Conservation (phyloP, 2,329 filamentous ascomycete genomes). For the Botrytis galanthina region DNA sequence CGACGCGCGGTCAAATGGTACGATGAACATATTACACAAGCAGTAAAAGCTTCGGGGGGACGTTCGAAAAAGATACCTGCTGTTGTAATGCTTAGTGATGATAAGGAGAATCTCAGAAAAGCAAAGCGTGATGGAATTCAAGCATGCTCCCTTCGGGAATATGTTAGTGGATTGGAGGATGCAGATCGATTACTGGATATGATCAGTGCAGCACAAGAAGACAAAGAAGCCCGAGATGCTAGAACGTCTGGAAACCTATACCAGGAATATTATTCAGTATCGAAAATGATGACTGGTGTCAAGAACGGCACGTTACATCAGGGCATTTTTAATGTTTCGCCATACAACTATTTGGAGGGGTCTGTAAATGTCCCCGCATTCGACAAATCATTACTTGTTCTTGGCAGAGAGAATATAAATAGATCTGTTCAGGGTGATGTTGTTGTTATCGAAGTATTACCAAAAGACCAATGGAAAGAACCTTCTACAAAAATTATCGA, state of each 20-base stretch:
- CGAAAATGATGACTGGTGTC: constrained; percentile 90
- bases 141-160: constrained; percentile 67
- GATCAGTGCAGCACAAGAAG: constrained; percentile 78
- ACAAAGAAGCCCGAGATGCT: constrained; percentile 60
- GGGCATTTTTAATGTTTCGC: constrained; percentile 92
- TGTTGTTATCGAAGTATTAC: constrained; percentile 88
- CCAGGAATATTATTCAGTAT: constrained; percentile 83
- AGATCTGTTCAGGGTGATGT: constrained; percentile 87
- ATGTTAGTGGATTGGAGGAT: constrained; percentile 81
- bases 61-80: constrained; percentile 60
- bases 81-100: constrained; percentile 91
- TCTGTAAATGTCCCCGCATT: constrained; percentile 89
- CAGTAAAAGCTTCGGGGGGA: constrained; percentile 53
- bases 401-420: constrained; percentile 96
- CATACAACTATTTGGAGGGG: constrained; percentile 96
- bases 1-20: constrained; percentile 89
- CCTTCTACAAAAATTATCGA: constrained; percentile 95
- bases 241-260: constrained; percentile 71
- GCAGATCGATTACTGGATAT: constrained; percentile 86
- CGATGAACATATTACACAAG: constrained; percentile 69
- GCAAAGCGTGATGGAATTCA: constrained; percentile 72
- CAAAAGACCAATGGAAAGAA: constrained; percentile 94
- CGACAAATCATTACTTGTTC: constrained; percentile 79
- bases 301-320: constrained; percentile 89
- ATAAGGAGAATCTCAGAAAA: constrained; percentile 81